These are phyloP conservation scores for Monosporascus ibericus DNA, from an alignment of 2,329 filamentous ascomycete species.

Conservation along the genomic window DNA sequence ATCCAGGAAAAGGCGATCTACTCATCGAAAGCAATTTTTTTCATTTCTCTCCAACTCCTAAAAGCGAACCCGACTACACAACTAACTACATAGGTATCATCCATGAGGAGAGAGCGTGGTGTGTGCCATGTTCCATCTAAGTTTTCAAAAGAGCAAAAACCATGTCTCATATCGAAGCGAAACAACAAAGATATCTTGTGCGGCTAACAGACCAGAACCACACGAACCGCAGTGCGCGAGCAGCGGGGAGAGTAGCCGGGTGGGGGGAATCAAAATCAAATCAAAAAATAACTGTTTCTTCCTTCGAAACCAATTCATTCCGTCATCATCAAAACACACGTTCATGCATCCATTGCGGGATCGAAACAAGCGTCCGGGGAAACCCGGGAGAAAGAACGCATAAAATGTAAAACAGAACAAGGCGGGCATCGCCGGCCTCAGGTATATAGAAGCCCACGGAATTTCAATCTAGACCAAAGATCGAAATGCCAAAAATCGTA, in stretches of 20 bases:
- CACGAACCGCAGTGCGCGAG: too few species aligned
- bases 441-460: too few species aligned
- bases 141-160: constrained; percentile 3
- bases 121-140: not conserved
- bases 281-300: too few species aligned
- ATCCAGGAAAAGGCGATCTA: not conserved
- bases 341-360: too few species aligned
- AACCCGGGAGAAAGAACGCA: not conserved
- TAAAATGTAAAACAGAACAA: not conserved
- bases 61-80: constrained; percentile 6
- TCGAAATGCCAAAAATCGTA: too few species aligned
- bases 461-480: too few species aligned
- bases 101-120: not conserved
- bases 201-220: too few species aligned
- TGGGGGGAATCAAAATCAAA: too few species aligned
- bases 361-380: constrained; percentile 9
- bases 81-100: constrained; percentile 20
- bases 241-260: too few species aligned
- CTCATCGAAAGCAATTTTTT: not conserved
- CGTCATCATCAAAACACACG: too few species aligned
- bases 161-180: not conserved
- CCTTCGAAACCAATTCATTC: too few species aligned
- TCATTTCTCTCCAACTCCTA: not conserved
- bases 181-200: constrained; percentile 4
- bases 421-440: too few species aligned